Conservation (phyloP, 2,329 filamentous ascomycete species). For the Penicillium sclerotiorum region DNA sequence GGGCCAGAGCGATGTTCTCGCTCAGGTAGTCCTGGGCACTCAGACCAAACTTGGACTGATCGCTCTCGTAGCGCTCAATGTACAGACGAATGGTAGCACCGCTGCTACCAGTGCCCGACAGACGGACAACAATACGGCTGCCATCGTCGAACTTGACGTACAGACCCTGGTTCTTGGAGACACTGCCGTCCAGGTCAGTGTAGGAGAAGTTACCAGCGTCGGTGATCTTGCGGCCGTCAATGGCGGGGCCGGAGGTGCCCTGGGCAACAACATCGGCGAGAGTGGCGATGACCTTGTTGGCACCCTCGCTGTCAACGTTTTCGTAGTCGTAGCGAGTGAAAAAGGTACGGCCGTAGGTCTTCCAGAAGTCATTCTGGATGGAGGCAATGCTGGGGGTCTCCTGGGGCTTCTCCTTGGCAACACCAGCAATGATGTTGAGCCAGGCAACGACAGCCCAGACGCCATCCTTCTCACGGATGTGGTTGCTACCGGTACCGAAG, state of each 20-base stretch:
- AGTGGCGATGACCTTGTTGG: constrained; percentile 83
- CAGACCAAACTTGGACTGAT: constrained; percentile 73
- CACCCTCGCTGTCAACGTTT: constrained; percentile 86
- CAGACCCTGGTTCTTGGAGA: constrained; percentile 93
- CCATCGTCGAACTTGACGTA: constrained; percentile 94
- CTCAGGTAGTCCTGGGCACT: constrained; percentile 94
- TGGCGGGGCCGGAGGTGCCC: constrained; percentile 67
- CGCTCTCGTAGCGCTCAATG: constrained; percentile 90
- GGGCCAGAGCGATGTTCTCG: constrained; percentile 83
- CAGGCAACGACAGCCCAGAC: constrained; percentile 97
- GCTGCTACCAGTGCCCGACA: constrained; percentile 92
- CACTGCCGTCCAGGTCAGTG: constrained; percentile 96
- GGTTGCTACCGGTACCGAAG: constrained; percentile 96
- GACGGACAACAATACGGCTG: constrained; percentile 89
- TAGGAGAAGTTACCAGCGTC: constrained; percentile 97
- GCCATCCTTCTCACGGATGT: constrained; percentile 98
- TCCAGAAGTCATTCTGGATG: constrained; percentile 98
- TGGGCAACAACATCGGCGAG: constrained; percentile 76
- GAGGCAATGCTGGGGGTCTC: constrained; percentile 89
- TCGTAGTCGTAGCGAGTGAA: constrained; percentile 99
- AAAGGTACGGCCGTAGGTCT: constrained; percentile 92
- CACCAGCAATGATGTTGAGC: constrained; percentile 96
- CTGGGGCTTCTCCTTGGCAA: constrained; percentile 77
- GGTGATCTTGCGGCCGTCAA: constrained; percentile 79
- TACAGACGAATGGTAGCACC: constrained; percentile 97